These are phyloP conservation scores for Didymosphaeria variabile DNA, from an alignment of 2,329 filamentous ascomycete species.

Conservation along the genomic window DNA sequence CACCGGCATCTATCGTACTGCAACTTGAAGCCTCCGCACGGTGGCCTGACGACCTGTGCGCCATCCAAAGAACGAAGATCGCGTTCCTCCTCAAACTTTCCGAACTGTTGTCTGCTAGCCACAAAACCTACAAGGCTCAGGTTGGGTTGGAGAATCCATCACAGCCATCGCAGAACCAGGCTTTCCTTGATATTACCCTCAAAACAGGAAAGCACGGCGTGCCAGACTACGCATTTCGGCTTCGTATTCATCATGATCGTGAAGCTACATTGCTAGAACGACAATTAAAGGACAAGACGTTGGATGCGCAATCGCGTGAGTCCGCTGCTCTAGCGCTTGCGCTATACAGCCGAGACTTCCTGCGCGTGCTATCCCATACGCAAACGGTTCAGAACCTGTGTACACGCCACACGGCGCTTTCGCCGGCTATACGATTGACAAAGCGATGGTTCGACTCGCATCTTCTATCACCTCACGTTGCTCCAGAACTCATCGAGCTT, in stretches of 20 bases:
- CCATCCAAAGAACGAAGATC: conserved; percentile 92
- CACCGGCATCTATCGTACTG: conserved; percentile 79
- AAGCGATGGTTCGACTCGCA: conserved; percentile 92
- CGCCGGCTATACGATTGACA: conserved; percentile 80
- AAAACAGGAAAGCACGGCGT: conserved; percentile 59
- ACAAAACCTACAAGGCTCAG: conserved; percentile 69
- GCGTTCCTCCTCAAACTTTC: conserved; percentile 82
- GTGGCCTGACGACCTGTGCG: conserved; percentile 91
- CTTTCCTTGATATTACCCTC: conserved; percentile 84
- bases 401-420: conserved; percentile 81
- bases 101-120: conserved; percentile 71
- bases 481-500: conserved; percentile 84
- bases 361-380: conserved; percentile 78
- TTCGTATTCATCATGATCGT: conserved; percentile 88
- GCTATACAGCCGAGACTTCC: conserved; percentile 74
- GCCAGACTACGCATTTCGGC: conserved; percentile 71
- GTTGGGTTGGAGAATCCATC: conserved; percentile 83
- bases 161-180: conserved; percentile 75
- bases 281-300: conserved; percentile 76
- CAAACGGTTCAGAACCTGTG: conserved; percentile 82
- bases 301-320: conserved; percentile 72
- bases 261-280: conserved; percentile 83
- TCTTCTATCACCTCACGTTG: conserved; percentile 78
- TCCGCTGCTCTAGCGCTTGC: conserved; percentile 75
- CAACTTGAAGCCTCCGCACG: conserved; percentile 93